phyloP scores from a whole-genome alignment of 768 basidiomycete species.

The Crassisporium funariophilum region DNA sequence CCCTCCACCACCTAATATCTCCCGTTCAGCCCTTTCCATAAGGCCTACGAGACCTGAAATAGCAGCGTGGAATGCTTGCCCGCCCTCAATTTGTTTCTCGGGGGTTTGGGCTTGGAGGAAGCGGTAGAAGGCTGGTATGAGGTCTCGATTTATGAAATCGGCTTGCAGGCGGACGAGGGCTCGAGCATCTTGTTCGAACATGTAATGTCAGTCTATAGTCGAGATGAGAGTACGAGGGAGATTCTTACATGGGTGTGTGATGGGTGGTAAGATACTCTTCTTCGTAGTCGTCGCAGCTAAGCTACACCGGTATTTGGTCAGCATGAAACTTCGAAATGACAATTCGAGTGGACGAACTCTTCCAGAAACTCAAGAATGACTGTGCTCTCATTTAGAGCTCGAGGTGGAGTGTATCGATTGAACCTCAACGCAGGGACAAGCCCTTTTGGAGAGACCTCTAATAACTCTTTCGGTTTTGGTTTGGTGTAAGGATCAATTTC shows the following conservation, averaged over 20 bases:
- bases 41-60: constrained; percentile 53
- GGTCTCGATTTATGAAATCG: constrained; percentile 63
- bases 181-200: constrained; percentile 61
- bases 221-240: not conserved
- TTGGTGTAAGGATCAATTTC: constrained; percentile 87
- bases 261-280: constrained; percentile 58
- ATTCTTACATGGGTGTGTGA: constrained; percentile 58
- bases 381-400: constrained; percentile 76
- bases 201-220: not conserved
- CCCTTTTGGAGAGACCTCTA: constrained; percentile 83
- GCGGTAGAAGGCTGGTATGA: constrained; percentile 76
- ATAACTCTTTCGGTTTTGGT: constrained; percentile 69
- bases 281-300: constrained; percentile 50
- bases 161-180: constrained; percentile 67
- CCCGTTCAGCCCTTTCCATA: constrained; percentile 56
- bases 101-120: constrained; percentile 70
- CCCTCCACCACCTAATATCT: constrained; percentile 43
- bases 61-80: constrained; percentile 54
- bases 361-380: constrained; percentile 80
- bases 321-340: not conserved
- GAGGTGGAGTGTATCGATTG: constrained; percentile 52
- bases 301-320: constrained; percentile 28
- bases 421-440: constrained; percentile 73
- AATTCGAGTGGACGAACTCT: constrained; percentile 48
- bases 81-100: constrained; percentile 50